These are phyloP conservation scores for Sporisorium scitamineum DNA, from an alignment of 1,284 basidiomycete genomes.

Conservation along the genomic window DNA sequence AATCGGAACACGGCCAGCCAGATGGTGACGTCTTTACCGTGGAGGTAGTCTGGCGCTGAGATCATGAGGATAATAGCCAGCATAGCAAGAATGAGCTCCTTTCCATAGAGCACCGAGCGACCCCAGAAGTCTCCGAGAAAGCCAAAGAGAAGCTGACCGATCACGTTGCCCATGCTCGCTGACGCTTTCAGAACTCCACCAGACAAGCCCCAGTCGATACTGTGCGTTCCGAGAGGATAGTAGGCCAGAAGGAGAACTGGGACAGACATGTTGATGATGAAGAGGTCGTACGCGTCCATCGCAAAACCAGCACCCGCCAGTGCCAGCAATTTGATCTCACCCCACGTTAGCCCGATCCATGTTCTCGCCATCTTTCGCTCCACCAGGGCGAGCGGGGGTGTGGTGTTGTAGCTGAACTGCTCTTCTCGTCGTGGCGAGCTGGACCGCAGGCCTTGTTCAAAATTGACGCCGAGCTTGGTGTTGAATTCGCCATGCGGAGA, in stretches of 20 bases:
- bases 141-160: conserved; percentile 53
- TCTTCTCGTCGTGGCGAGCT: background rate
- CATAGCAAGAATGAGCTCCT: conserved; percentile 57
- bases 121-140: conserved; percentile 52
- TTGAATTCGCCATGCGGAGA: background rate
- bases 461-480: background rate
- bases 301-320: conserved; percentile 54
- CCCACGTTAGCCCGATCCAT: conserved; percentile 46
- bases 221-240: conserved; percentile 23
- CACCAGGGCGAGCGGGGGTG: conserved; percentile 42
- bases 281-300: conserved; percentile 55
- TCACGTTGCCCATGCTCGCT: conserved; percentile 56
- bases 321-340: conserved; percentile 51
- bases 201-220: conserved; percentile 50
- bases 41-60: conserved; percentile 48
- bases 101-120: conserved; percentile 54
- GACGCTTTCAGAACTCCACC: conserved; percentile 58
- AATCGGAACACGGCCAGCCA: conserved; percentile 51
- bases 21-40: conserved; percentile 44
- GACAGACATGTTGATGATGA: conserved; percentile 58
- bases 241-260: conserved; percentile 49
- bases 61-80: conserved; percentile 54
- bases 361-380: conserved; percentile 37
- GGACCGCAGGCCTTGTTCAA: background rate
- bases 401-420: conserved; percentile 17